Conservation (phyloP, 768 basidiomycete species). For the Pleurotus pulmonarius region DNA sequence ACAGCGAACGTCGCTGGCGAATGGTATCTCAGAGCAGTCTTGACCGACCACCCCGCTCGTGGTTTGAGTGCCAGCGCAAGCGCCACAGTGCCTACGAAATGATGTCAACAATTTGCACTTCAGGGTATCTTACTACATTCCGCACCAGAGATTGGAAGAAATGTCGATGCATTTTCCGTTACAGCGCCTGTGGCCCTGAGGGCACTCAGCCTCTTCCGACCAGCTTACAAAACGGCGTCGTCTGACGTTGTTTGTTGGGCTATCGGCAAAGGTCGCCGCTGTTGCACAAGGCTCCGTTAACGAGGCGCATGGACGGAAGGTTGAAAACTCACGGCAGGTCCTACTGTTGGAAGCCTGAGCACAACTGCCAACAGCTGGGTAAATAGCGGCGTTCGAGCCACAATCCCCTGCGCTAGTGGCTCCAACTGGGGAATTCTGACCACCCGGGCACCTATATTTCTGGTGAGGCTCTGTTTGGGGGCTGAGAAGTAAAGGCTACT, state of each 20-base stretch:
- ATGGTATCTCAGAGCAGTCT: background rate
- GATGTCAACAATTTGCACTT: background rate
- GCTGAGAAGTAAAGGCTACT: background rate
- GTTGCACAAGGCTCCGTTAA: no score
- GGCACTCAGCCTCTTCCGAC: background rate
- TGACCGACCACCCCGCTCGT: background rate
- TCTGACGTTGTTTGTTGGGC: background rate
- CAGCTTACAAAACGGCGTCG: background rate
- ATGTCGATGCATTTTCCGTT: background rate
- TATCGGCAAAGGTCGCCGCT: background rate
- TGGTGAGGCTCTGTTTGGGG: background rate
- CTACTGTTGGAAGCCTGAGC: background rate
- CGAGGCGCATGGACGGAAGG: background rate
- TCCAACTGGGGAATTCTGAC: background rate
- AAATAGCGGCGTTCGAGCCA: no score
- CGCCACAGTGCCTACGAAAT: background rate
- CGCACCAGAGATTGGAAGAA: background rate
- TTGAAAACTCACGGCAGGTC: background rate
- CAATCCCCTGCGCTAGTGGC: background rate
- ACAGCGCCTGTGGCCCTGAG: background rate
- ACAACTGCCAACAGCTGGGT: background rate
- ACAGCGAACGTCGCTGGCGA: background rate
- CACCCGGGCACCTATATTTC: background rate
- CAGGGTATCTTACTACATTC: background rate
- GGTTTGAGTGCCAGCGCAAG: background rate